Evolutionary conservation across 2,329 filamentous ascomycete species (phyloP).

Genomic region (Laburnicola sp.): DNA sequence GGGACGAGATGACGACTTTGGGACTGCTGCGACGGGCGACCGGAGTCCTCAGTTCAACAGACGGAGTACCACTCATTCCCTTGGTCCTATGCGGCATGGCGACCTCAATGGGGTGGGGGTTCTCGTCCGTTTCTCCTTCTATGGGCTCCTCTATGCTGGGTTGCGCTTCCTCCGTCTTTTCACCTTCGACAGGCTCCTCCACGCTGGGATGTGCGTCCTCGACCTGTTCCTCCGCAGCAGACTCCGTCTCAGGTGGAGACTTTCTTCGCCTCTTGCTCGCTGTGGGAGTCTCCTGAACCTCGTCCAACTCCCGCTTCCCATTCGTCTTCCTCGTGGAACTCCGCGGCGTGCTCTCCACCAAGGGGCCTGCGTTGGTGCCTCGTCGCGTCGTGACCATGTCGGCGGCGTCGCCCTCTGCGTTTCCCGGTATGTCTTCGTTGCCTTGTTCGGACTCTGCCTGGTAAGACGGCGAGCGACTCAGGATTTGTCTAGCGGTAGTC

Average conservation of each 20-base stretch:
- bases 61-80: slow-evolving; percentile 1
- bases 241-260: slow-evolving; percentile 19
- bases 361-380: slow-evolving; percentile 32
- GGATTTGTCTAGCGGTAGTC: slow-evolving; percentile 33
- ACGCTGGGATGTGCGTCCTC: slow-evolving; percentile 10
- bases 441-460: slow-evolving; percentile 25
- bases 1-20: slow-evolving; percentile 25
- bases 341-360: slow-evolving; percentile 25
- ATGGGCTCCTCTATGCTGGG: no score
- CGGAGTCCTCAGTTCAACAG: slow-evolving; percentile 13
- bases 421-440: slow-evolving; percentile 17
- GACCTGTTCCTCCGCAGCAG: not conserved
- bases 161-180: no score
- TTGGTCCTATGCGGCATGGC: slow-evolving; percentile 18
- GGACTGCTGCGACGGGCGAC: slow-evolving; percentile 30
- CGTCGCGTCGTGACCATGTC: slow-evolving; percentile 43
- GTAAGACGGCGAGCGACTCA: slow-evolving; percentile 37
- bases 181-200: slow-evolving; percentile 8
- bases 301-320: slow-evolving; percentile 34
- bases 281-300: slow-evolving; percentile 35
- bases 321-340: slow-evolving; percentile 28
- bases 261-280: slow-evolving; percentile 34
- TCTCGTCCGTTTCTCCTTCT: no score
- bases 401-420: slow-evolving; percentile 14
- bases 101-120: slow-evolving; percentile 17